Evolutionary conservation across 2,329 filamentous ascomycete genomes (phyloP), one percentile per base, ranked within the genome.

Genomic region (Colletotrichum sp.): DNA sequence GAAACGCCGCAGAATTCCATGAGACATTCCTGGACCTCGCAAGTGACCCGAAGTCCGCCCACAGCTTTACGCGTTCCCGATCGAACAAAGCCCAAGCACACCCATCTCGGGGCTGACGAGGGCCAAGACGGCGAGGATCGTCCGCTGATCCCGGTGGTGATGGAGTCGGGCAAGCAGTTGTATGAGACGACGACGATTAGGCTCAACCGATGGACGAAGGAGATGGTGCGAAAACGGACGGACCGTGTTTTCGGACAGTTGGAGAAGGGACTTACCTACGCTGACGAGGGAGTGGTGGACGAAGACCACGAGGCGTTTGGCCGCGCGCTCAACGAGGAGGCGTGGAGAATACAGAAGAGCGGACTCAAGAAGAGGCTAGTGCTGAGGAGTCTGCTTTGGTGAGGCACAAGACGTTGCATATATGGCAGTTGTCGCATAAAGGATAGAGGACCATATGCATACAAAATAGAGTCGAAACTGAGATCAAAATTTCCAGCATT

Each of bases 181-280:
- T 76, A 76, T 7, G 39, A 63, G 21, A 75, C 36, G 10, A 75
- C 32, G 52, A 13, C 71, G 18, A 70, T 76, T 6, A 61, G 34
- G 12, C 60, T 75, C 7, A 48, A 39, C n/a, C 61, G 72, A 15
- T 24, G 34, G 48, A 75, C 52, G 1, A 70, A 64, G 39, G 52
- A 34, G 30, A 66, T 66, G 48, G 71, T 76, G 13, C 66, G 71
- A 13, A 55, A 71, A 30, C 71, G 74, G 32, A 69, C 36, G n/a
- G 60, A 75, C 18, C 12, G 16, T 5, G 21, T 26, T 3, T 75
- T 76, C 15, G 74, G 74, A 3, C 28, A 71, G 30, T 21, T 34
- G 15, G 74, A 76, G 64, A 52, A 32, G 36, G 61, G 24, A 1
- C 61, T 64, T 13, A 21, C n/a, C 5, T 64, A 39, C n/a, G 57